phyloP scores from a whole-genome alignment of 768 basidiomycete genomes.

The Tulasnella sp. region DNA sequence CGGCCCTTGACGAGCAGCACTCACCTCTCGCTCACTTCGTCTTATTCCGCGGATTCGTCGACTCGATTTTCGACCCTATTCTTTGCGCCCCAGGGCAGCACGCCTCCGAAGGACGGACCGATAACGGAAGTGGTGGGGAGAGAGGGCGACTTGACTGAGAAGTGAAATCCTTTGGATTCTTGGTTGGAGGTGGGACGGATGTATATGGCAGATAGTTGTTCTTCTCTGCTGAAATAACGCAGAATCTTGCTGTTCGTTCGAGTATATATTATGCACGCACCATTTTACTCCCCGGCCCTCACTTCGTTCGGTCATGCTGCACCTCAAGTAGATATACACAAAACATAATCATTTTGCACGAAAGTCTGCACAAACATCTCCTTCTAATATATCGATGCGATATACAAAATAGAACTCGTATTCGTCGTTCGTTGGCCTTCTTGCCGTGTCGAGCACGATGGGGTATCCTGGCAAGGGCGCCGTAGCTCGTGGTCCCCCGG shows the following conservation, averaged over 20 bases:
- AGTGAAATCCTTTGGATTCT: neutral
- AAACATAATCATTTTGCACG: neutral
- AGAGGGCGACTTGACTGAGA: neutral
- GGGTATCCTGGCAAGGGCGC: neutral
- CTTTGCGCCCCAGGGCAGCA: neutral
- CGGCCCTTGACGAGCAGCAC: neutral
- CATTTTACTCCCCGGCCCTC: neutral
- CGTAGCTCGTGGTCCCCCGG: neutral
- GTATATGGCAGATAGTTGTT: neutral
- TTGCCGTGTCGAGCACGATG: neutral
- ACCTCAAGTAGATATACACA: neutral
- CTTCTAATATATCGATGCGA: neutral
- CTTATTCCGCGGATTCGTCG: neutral
- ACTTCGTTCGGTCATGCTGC: neutral
- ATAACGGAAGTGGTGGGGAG: neutral
- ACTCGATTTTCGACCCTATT: neutral
- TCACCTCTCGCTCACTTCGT: neutral
- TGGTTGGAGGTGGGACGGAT: neutral
- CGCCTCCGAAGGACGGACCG: neutral
- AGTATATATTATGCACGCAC: neutral
- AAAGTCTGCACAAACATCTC: neutral
- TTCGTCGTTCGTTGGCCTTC: neutral
- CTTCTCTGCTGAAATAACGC: neutral
- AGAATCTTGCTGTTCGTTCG: neutral
- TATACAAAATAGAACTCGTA: neutral